phyloP scores from a whole-genome alignment of 129 eudicot genomes.

The Mikania micrantha region DNA sequence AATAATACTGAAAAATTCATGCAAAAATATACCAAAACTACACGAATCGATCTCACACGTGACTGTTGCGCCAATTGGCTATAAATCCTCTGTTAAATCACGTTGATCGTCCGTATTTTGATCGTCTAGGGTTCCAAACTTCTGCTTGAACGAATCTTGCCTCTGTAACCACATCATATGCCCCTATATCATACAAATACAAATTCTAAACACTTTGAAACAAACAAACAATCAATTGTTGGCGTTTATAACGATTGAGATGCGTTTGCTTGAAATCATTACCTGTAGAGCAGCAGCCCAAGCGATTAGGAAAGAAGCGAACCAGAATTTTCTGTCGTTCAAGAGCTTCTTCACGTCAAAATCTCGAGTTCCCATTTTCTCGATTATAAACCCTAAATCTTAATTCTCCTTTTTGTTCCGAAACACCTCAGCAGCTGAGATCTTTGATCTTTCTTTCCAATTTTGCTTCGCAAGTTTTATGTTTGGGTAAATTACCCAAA shows the following conservation, averaged over 20 bases:
- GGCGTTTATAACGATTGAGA: background rate
- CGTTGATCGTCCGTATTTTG: constrained; percentile 24
- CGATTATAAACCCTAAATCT: constrained; percentile 29
- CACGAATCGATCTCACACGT: constrained; percentile 2
- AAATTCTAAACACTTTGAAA: background rate
- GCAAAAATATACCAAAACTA: background rate
- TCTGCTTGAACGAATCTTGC: constrained; percentile 86
- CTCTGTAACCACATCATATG: constrained; percentile 94
- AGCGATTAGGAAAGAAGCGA: constrained; percentile 65
- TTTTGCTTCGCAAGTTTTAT: background rate
- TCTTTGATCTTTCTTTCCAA: background rate
- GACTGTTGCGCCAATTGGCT: background rate
- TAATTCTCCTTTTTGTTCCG: background rate
- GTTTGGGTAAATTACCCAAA: background rate
- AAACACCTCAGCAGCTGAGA: background rate
- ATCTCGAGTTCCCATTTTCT: constrained; percentile 49
- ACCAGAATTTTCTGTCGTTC: constrained; percentile 68
- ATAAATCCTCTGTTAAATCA: constrained; percentile 28
- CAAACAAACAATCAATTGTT: background rate
- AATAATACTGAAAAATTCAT: background rate
- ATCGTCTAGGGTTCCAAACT: constrained; percentile 56
- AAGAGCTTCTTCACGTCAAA: constrained; percentile 45
- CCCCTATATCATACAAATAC: constrained; percentile 42
- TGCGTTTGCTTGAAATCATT: background rate
- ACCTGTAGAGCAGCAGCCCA: constrained; percentile 99